Evolutionary conservation across 2,329 filamentous ascomycete species (phyloP).

Genomic region (Neofusicoccum kwambonambiense): DNA sequence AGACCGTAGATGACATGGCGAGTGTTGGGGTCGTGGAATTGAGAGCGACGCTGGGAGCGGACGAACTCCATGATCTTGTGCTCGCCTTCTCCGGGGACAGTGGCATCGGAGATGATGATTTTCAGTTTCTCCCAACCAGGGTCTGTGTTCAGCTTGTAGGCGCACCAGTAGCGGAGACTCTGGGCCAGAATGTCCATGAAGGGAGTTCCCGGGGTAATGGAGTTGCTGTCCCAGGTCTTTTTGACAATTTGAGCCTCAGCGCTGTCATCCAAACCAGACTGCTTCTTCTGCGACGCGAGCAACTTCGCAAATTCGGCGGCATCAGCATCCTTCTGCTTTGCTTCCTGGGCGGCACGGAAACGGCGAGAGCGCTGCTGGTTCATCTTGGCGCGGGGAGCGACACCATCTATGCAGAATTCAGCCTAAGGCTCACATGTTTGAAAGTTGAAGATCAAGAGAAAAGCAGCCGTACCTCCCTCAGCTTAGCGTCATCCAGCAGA

Average conservation of each 20-base stretch:
- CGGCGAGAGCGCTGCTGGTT: constrained; percentile 97
- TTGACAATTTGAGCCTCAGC: constrained; percentile 64
- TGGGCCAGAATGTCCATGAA: constrained; percentile 96
- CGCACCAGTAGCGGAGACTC: constrained; percentile 92
- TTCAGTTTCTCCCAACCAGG: constrained; percentile 90
- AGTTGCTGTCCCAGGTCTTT: constrained; percentile 88
- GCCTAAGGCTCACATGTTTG: neutral
- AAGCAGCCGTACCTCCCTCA: constrained; percentile 31
- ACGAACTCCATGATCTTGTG: constrained; percentile 99
- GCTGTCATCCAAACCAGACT: constrained; percentile 61
- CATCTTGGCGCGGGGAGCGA: constrained; percentile 98
- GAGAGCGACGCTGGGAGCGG: constrained; percentile 84
- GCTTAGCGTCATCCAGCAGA: constrained; percentile 26
- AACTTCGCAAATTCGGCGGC: constrained; percentile 85
- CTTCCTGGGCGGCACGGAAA: constrained; percentile 92
- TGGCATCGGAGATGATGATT: constrained; percentile 97
- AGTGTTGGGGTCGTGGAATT: constrained; percentile 93
- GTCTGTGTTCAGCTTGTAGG: constrained; percentile 96
- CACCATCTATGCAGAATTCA: constrained; percentile 65
- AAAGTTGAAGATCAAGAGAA: neutral
- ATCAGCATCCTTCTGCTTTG: constrained; percentile 88
- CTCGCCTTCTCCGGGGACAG: constrained; percentile 95
- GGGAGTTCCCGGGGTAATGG: constrained; percentile 92
- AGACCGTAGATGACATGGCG: constrained; percentile 97
- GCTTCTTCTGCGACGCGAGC: constrained; percentile 61